Evolutionary conservation across 805 yeast species (phyloP), one percentile per base, ranked within the genome.

Genomic region (Cyberlindnera euphorbiiphila): DNA sequence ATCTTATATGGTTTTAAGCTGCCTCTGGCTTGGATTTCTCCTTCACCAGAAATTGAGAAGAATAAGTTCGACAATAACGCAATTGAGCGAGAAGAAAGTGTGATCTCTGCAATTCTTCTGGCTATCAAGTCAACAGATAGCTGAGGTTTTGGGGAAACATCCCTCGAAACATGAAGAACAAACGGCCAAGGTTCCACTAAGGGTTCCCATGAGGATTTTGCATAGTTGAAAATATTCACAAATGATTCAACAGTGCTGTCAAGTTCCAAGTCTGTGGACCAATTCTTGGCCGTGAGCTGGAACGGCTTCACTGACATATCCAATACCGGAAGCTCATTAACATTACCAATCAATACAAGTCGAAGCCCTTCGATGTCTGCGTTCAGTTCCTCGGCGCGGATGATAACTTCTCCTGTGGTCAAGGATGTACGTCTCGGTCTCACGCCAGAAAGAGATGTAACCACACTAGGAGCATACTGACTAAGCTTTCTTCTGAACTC

Each of bases 161-260:
- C 61, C 36, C 72, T 74, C 1, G 85, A 68, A 2, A 83, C 76
- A 56, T 84, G 86, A 10, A 85, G 61, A 0, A 86, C 78, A 34
- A 91, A 66, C 6, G 86, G 81, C 85, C 95, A 84, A 0, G 91
- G 81, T 53, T 93, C 98, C 34, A 93, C 59, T 31, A 93, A 65
- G 0, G 98, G 97, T 53, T 93, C 98, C 98, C 98, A 89, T 0
- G 87, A 74, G 4, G 96, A 88, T 44, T 84, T 77, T 0, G 96
- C 76, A 57, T 89, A 89, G 57, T 88, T 88, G 67, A 84, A 89
- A 15, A 86, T 76, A 58, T 86, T 88, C 9, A 84, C 72, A 43
- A 66, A 74, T 1, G 87, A 70, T 43, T 77, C 84, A 24, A 88
- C 59, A 18, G 74, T 72, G 0, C 82, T 68, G 39, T 77, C 78